Evolutionary conservation across 768 basidiomycete genomes (phyloP).

Genomic region (Hortiboletus flavorubellus): DNA sequence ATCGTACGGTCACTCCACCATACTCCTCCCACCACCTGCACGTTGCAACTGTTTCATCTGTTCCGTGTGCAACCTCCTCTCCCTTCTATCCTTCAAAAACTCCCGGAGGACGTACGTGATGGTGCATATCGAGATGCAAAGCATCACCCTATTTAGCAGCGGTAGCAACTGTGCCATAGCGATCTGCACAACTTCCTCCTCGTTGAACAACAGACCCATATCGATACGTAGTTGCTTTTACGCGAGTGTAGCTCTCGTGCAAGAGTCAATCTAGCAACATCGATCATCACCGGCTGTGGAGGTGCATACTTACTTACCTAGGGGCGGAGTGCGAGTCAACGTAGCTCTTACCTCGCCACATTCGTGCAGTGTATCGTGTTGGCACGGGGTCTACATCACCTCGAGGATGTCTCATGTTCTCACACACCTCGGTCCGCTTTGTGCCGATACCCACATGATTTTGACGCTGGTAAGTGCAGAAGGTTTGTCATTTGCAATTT

Average conservation of each 20-base stretch:
- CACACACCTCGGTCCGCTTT: background rate
- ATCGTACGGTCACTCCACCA: background rate
- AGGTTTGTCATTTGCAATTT: background rate
- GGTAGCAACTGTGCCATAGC: conserved; percentile 14
- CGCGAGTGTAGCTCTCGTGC: background rate
- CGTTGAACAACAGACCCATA: conserved; percentile 21
- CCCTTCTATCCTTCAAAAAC: conserved; percentile 19
- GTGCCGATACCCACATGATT: background rate
- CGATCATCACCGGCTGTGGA: background rate
- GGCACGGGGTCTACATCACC: background rate
- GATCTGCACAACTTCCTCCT: conserved; percentile 10
- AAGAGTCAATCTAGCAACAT: background rate
- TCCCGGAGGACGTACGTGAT: conserved; percentile 16
- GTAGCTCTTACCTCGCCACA: background rate
- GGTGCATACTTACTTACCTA: background rate
- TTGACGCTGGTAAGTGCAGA: background rate
- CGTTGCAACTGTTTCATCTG: conserved; percentile 11
- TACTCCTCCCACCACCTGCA: background rate
- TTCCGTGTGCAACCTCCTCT: conserved; percentile 14
- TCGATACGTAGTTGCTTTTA: background rate
- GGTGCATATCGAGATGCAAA: conserved; percentile 18
- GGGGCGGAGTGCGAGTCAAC: background rate
- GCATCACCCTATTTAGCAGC: conserved; percentile 2
- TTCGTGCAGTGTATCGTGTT: background rate
- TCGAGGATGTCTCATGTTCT: conserved; percentile 2